Base-by-base conservation (phyloP, 1,284 basidiomycete species). In the Schizophyllum amplum region DNA sequence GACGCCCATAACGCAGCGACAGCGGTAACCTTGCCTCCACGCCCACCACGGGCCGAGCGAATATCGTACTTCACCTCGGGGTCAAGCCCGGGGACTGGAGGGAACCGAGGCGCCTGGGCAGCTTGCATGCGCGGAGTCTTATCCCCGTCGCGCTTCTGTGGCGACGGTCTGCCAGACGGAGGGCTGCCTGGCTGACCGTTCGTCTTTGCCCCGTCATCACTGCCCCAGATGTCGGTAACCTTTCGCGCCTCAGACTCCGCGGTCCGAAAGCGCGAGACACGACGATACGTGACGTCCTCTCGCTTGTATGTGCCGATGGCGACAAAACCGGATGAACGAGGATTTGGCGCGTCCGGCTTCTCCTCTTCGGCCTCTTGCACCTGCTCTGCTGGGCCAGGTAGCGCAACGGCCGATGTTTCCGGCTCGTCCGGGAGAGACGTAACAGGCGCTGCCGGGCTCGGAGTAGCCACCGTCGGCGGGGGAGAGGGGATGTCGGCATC, bases 1-100 rank as follows among this genome's bases (percentile, higher is more conserved):
- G 80, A 71, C 2, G 85, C 80, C 88, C 89, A 92, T 23, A 92
- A 72, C 4, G 84, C 78, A 0, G 86, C 82, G 1, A 90, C 87
- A 4, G 87, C 77, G 1, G 87, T 76, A 15, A 92, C 90, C 54
- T 80, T 79, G 9, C 89, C 90, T 0, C 90, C 90, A 54, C 78
- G 73, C 1, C 90, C 90, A 2, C 90, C 89, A 23, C 89, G 79
- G 9, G 88, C 89, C 47, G 87, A 90, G 4, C 84, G 81, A 21
- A 87, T 69, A 64, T 91, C 83, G 66, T 91, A 90, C 61, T 83
- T 85, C 23, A 74, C 74, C 56, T 81, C 81, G 0, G 78, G 70
- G 62, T 81, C 78, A 4, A 66, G 61, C 1, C 68, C 69, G 1
- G 73, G 71, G 55, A 75, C 72, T 0, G 65, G 64, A 5, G 73